Evolutionary conservation across 306 rosid genomes (phyloP), one percentile per base, ranked within the genome.

Genomic region (Cyamopsis tetragonoloba): DNA sequence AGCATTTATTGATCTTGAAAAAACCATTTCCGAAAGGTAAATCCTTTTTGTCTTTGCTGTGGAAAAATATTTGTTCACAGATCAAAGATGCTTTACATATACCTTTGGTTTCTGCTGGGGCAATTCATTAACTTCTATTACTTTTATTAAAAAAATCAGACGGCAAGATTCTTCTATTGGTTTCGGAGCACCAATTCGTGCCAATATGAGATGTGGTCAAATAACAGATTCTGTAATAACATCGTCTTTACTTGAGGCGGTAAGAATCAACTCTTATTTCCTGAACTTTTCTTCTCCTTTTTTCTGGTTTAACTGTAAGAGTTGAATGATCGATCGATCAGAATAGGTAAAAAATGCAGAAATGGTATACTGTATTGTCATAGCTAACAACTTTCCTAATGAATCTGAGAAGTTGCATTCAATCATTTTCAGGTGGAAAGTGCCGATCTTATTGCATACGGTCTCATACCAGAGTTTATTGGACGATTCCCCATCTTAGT

Each of bases 101-200:
- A 20, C 51, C 66, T 38, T n/a, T 73, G 68, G 46, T 26, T 41
- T 44, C 43, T 44, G 4, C 13, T 4, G 42, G 66, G 39, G 2
- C 37, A n/a, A 28, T 31, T 41, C 4, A 2, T 42, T 68, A 53
- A 50, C 39, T 23, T 54, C 0, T 46, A 43, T 28, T 77, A 10
- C n/a, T n/a, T 74, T 31, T 37, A 58, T 63, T 66, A 48, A 74
- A 76, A 78, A 71, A 66, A 75, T 53, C 91, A 92, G 98, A 79
- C 92, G 98, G 18, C 96, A 89, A 72, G 96, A 92, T 75, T 92
- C 98, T 74, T 92, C 98, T 3, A 92, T 92, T 73, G 98, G 98
- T 50, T 92, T 89, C 38, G 98, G 98, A 76, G 96, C 98, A 56
- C 96, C 98, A 44, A 79, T 92, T 35, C 96, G 96, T 77, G 93